Evolutionary conservation across 2,329 filamentous ascomycete genomes (phyloP).

Genomic region (Fusarium veterinarium): DNA sequence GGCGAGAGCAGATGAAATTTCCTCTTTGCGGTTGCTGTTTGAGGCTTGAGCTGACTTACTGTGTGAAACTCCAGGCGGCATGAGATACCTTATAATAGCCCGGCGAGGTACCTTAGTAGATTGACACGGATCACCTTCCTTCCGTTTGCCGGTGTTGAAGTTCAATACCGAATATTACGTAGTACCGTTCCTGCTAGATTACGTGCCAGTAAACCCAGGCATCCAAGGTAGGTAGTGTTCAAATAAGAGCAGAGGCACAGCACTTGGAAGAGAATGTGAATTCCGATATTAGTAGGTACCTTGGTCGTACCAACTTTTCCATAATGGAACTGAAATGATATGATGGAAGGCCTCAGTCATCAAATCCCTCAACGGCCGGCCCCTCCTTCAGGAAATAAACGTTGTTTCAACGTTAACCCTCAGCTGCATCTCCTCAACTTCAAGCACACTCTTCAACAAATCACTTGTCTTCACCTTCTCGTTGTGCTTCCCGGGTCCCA

Average conservation of each 20-base stretch:
- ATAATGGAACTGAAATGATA: not conserved
- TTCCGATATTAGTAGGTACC: not conserved
- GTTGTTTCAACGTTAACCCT: conserved; percentile 25
- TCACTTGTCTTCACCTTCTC: conserved; percentile 23
- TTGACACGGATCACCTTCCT: not conserved
- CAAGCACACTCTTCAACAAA: conserved; percentile 34
- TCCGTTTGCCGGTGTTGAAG: not conserved
- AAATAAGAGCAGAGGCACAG: not conserved
- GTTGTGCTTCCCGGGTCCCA: conserved; percentile 15
- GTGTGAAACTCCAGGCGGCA: not conserved
- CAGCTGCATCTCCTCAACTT: conserved; percentile 27
- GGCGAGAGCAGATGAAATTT: conserved; percentile 11
- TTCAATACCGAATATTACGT: not conserved
- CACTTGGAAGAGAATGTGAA: not conserved
- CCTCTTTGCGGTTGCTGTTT: not conserved
- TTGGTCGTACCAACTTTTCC: not conserved
- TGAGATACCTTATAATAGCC: too few relatives aligned
- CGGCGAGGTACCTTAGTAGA: not conserved
- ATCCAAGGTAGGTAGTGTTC: not conserved
- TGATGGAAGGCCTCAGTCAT: conserved; percentile 19
- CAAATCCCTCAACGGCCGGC: conserved; percentile 10
- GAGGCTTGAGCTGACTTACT: not conserved
- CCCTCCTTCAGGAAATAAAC: conserved; percentile 12
- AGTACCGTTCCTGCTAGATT: not conserved
- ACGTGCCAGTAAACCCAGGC: not conserved